Conservation (phyloP, 805 yeast species). For the Cyberlindnera suaveolens region DNA sequence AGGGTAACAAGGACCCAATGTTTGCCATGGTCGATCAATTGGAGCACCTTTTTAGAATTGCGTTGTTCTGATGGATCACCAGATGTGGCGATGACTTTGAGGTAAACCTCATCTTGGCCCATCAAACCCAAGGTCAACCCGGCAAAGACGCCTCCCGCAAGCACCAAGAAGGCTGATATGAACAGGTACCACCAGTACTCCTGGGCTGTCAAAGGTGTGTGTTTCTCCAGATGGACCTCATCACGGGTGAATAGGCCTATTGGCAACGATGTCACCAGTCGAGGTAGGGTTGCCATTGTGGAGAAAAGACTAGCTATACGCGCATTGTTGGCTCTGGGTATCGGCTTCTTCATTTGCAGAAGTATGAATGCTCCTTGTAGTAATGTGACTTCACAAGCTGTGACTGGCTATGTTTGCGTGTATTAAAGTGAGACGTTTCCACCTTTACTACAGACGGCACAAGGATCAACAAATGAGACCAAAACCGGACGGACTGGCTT, state of each 20-base stretch:
- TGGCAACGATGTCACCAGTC: conserved; percentile 9
- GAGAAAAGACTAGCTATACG: conserved; percentile 5
- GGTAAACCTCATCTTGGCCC: conserved; percentile 97
- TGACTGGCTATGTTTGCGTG: too few species aligned
- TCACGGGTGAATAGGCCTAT: conserved; percentile 5
- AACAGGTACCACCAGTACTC: conserved; percentile 23
- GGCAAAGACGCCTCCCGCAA: conserved; percentile 87
- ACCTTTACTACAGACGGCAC: too few species aligned
- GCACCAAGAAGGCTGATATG: conserved; percentile 54
- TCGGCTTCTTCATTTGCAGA: conserved; percentile 4
- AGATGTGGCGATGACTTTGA: conserved; percentile 83
- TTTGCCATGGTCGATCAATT: conserved; percentile 73
- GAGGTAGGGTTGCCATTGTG: conserved; percentile 9
- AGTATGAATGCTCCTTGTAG: neutral
- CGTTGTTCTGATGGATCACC: conserved; percentile 69
- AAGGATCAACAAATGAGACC: too few species aligned
- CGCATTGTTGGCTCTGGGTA: conserved; percentile 6
- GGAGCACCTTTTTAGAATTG: conserved; percentile 66
- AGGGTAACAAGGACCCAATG: conserved; percentile 95
- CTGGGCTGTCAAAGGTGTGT: conserved; percentile 10
- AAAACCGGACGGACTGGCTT: too few species aligned
- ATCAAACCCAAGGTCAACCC: conserved; percentile 90
- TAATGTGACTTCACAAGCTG: too few species aligned
- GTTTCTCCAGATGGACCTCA: neutral
- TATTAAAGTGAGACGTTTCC: too few species aligned